Percentiles rank a stretch among this genome's conserved stretches.
Evolutionary conservation across 768 basidiomycete genomes (phyloP).

Genomic region (Podaxis mareebaensis): DNA sequence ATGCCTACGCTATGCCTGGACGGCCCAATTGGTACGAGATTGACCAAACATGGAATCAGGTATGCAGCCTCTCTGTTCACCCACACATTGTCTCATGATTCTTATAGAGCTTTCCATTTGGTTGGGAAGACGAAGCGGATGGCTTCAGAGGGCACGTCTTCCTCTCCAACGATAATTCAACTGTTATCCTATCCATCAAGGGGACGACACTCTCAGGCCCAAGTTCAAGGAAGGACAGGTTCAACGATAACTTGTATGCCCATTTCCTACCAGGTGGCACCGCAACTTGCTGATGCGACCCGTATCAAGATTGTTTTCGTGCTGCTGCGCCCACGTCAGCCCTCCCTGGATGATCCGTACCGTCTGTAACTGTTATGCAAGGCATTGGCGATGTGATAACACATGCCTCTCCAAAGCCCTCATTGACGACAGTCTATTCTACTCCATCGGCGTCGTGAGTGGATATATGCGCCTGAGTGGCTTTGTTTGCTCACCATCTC

Average conservation of each 20-base stretch:
- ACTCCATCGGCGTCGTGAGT: conserved; percentile 82
- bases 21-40: conserved; percentile 81
- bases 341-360: conserved; percentile 82
- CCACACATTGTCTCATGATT: conserved; percentile 5
- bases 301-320: conserved; percentile 63
- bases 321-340: conserved; percentile 91
- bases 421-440: conserved; percentile 89
- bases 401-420: conserved; percentile 83
- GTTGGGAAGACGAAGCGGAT: conserved; percentile 65
- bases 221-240: conserved; percentile 89
- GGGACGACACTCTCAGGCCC: conserved; percentile 81
- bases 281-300: neutral
- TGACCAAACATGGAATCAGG: conserved; percentile 71
- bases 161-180: conserved; percentile 73
- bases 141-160: conserved; percentile 94
- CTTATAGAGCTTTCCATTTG: conserved; percentile 74
- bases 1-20: conserved; percentile 82
- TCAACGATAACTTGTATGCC: conserved; percentile 78
- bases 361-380: conserved; percentile 86
- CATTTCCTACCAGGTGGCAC: neutral
- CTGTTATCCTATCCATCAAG: conserved; percentile 87
- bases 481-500: neutral
- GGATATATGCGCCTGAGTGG: neutral
- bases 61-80: conserved; percentile 26
- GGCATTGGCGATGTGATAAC: conserved; percentile 72